Evolutionary conservation across 495 filamentous ascomycete species (phyloP).

Genomic region (Evansstolkia leycettana): DNA sequence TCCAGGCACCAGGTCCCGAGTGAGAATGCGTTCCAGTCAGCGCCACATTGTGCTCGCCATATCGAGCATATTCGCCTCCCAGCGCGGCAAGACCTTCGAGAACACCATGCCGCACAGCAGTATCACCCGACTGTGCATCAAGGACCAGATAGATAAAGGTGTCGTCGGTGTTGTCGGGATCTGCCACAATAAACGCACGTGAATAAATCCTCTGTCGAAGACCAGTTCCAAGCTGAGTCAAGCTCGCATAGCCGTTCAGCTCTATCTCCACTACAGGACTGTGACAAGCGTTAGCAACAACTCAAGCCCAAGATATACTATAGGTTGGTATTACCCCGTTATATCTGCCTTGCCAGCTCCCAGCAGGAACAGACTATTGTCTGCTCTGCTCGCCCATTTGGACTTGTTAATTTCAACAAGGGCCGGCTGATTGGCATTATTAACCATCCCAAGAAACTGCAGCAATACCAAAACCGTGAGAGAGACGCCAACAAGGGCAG

Average conservation of each 20-base stretch:
- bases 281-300: slow-evolving; percentile 3
- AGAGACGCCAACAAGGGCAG: slow-evolving; percentile 13
- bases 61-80: slow-evolving; percentile 58
- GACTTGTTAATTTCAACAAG: slow-evolving; percentile 1
- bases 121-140: slow-evolving; percentile 84
- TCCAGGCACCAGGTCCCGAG: slow-evolving; percentile 84
- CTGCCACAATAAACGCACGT: slow-evolving; percentile 79
- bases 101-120: slow-evolving; percentile 78
- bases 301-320: neutral
- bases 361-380: slow-evolving; percentile 54
- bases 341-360: slow-evolving; percentile 93
- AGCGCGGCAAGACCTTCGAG: slow-evolving; percentile 54
- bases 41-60: slow-evolving; percentile 75
- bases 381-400: slow-evolving; percentile 9
- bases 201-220: slow-evolving; percentile 84
- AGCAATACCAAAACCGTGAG: slow-evolving; percentile 17
- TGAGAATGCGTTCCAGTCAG: slow-evolving; percentile 92
- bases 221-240: slow-evolving; percentile 76
- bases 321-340: slow-evolving; percentile 77
- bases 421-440: slow-evolving; percentile 6
- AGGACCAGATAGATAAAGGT: slow-evolving; percentile 82
- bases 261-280: slow-evolving; percentile 85
- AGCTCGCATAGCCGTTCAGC: slow-evolving; percentile 85
- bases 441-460: slow-evolving; percentile 17
- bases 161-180: slow-evolving; percentile 49